Conservation (phyloP, 768 basidiomycete species). For the Agaricus bisporus region DNA sequence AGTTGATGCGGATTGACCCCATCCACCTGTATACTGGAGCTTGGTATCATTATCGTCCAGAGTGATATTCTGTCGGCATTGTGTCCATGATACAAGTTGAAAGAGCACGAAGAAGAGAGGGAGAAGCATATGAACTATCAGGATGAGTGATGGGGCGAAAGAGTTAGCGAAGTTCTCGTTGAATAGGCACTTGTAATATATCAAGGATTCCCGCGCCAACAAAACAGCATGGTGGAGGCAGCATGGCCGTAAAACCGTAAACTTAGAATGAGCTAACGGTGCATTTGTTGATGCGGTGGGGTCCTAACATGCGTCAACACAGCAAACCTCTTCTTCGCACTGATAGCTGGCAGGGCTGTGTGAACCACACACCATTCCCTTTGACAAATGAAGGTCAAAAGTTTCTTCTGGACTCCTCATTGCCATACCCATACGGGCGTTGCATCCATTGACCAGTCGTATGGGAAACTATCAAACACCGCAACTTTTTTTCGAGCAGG, state of each 20-base stretch:
- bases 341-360: background rate
- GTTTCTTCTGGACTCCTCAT: too few relatives aligned
- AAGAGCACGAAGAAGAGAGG: background rate
- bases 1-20: background rate
- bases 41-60: conserved; percentile 7
- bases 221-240: background rate
- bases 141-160: background rate
- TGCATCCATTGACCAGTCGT: too few relatives aligned
- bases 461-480: too few relatives aligned
- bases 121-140: background rate
- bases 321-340: background rate
- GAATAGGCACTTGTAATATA: too few relatives aligned
- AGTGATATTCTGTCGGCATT: conserved; percentile 6
- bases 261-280: background rate
- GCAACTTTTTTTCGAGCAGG: too few relatives aligned
- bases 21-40: conserved; percentile 7
- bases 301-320: conserved; percentile 7
- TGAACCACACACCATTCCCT: background rate
- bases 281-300: conserved; percentile 1
- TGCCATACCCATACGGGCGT: too few relatives aligned
- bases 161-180: too few relatives aligned
- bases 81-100: background rate
- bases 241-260: background rate
- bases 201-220: background rate
- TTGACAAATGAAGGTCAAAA: too few relatives aligned